A percentile compares a stretch with the other conserved stretches of the same genome.
phyloP scores from a whole-genome alignment of 2,329 filamentous ascomycete species.

The Talaromyces albobiverticillius region DNA sequence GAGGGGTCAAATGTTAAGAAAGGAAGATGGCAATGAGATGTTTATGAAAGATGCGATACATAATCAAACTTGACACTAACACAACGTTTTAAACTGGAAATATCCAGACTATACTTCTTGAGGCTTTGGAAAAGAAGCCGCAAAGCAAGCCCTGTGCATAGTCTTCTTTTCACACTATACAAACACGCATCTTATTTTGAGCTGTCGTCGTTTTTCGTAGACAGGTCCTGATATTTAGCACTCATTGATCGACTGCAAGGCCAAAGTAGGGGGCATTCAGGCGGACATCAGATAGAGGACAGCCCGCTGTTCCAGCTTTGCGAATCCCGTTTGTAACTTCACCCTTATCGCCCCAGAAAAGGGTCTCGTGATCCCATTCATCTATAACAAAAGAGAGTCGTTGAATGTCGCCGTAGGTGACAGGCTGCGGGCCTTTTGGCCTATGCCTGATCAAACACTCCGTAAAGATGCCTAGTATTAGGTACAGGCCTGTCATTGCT shows the following conservation, averaged over 20 bases:
- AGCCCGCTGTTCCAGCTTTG: not conserved
- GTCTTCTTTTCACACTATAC: too few species aligned
- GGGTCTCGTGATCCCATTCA: not conserved
- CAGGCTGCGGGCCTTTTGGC: not conserved
- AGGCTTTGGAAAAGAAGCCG: constrained; percentile 21
- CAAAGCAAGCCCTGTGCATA: constrained; percentile 24
- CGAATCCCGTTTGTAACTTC: not conserved
- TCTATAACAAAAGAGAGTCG: not conserved
- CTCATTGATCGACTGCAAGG: not conserved
- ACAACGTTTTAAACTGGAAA: too few species aligned
- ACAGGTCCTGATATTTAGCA: too few species aligned
- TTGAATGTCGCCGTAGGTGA: not conserved
- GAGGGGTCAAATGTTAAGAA: too few species aligned
- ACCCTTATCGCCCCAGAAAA: constrained; percentile 9
- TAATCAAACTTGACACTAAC: too few species aligned
- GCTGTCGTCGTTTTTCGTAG: too few species aligned
- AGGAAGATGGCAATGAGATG: too few species aligned
- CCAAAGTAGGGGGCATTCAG: not conserved
- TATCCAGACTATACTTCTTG: not conserved
- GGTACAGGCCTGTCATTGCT: constrained; percentile 1
- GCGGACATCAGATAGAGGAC: not conserved
- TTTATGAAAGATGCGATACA: too few species aligned
- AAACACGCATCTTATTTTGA: too few species aligned
- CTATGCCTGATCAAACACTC: constrained; percentile 1
- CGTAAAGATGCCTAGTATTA: not conserved